Evolutionary conservation across 352 stramenopile species (phyloP), one percentile per base, ranked within the genome.

Genomic region (Phytopythium sindhum): DNA sequence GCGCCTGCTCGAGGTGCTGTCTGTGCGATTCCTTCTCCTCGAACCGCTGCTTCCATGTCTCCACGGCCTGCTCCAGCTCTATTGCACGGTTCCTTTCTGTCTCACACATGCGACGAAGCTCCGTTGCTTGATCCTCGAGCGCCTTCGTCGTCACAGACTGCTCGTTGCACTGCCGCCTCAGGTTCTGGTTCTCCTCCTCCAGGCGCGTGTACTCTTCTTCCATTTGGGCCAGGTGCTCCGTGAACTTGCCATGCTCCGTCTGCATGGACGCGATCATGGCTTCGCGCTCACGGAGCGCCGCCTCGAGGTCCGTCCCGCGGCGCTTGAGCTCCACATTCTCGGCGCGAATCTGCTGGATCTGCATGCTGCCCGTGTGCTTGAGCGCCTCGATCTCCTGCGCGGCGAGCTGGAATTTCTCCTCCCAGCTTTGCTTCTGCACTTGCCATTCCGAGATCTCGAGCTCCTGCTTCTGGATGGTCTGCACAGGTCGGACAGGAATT

Each of bases 381-480:
- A 88, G 63, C 4, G 67, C 60, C 42, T 90, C 77, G 12, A 78
- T 69, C 60, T 91, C 79, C 21, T 82, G 77, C 10, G 69, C 67
- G 4, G 71, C 70, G 28, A 87, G 78, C 42, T 85, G 65, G 50
- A 87, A 90, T 33, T 93, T 91, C 44, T 93, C 84, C 59, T 94
- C 86, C 86, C 81, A 91, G 24, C 72, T 68, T 60, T 93, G 84
- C 54, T 89, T 90, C 53, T 93, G 75, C 23, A 90, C 77, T 48
- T 77, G 70, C 29, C 71, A 66, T 2, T 70, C 73, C 19, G 78
- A 76, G 26, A 89, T 63, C 57, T 93, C 68, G 23, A 88, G 53
- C 63, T 90, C 78, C 24, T 82, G 74, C 45, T 89, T 75, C 54
- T 89, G 67, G 50, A 93, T 84, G 14, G 68, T 81, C 70, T 86